phyloP scores from a whole-genome alignment of 139 green algal genomes.

The Micractinium sp. region DNA sequence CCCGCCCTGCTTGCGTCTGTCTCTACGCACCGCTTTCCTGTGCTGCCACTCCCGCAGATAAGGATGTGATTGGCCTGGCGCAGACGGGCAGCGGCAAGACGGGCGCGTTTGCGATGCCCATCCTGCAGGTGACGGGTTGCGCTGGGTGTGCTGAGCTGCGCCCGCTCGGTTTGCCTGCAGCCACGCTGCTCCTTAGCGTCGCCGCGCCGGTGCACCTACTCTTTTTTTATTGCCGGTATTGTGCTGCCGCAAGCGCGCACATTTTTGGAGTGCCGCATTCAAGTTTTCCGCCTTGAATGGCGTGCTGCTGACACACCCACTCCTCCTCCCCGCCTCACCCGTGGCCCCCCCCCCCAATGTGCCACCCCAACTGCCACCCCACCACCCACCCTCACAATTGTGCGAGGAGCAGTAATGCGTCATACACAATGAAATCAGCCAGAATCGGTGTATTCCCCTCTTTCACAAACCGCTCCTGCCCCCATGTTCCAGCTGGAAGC shows the following conservation, averaged over 20 bases:
- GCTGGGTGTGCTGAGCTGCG: not conserved
- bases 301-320: too few species aligned
- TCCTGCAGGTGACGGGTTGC: conserved; percentile 68
- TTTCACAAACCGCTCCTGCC: too few species aligned
- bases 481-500: too few species aligned
- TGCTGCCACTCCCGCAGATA: conserved; percentile 54
- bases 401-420: too few species aligned
- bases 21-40: too few species aligned
- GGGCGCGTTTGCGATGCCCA: conserved; percentile 95
- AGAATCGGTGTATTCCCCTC: too few species aligned
- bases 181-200: not conserved
- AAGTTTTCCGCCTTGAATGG: too few species aligned
- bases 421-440: too few species aligned
- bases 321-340: too few species aligned
- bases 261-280: not conserved
- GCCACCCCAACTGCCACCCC: not conserved
- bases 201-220: not conserved
- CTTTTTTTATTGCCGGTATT: not conserved
- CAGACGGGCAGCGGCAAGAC: conserved; percentile 99
- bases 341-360: too few species aligned
- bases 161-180: not conserved
- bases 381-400: not conserved
- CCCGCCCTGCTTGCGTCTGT: not conserved
- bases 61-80: conserved; percentile 97
- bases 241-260: not conserved